These are phyloP conservation scores for Russula virescens DNA, from an alignment of 768 basidiomycete species.

Conservation along the genomic window DNA sequence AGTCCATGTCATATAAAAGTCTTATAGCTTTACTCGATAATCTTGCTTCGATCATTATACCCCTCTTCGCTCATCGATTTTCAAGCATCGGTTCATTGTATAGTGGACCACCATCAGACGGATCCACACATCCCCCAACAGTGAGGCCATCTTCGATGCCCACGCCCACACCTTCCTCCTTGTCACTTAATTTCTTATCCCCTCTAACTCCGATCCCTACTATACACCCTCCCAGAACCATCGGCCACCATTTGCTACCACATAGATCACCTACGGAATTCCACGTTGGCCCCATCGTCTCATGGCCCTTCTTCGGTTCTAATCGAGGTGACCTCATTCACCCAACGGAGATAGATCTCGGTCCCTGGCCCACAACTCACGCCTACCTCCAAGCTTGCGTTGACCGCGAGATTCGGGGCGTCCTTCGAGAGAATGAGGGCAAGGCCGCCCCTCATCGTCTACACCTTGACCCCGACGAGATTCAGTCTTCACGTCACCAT, in stretches of 20 bases:
- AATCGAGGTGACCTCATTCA: conserved; percentile 68
- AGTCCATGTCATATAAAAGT: conserved; percentile 58
- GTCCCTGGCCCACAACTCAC: conserved; percentile 61
- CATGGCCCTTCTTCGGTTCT: conserved; percentile 89
- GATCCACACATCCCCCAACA: conserved; percentile 14
- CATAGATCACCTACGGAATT: conserved; percentile 33
- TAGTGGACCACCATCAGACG: conserved; percentile 34
- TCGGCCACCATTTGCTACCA: background rate
- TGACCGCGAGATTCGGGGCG: conserved; percentile 66
- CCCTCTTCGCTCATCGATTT: conserved; percentile 75
- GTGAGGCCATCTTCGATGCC: conserved; percentile 24
- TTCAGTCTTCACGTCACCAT: conserved; percentile 65
- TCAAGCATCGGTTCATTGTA: conserved; percentile 71
- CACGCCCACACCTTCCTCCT: conserved; percentile 28
- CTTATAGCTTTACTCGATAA: conserved; percentile 62
- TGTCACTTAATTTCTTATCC: conserved; percentile 3
- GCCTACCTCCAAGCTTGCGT: conserved; percentile 63
- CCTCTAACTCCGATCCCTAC: conserved; percentile 11
- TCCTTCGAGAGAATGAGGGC: conserved; percentile 73
- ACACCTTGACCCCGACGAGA: conserved; percentile 78
- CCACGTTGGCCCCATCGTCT: conserved; percentile 76
- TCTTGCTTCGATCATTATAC: conserved; percentile 60
- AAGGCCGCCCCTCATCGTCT: conserved; percentile 67
- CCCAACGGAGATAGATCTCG: conserved; percentile 68
- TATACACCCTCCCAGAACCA: background rate